Evolutionary conservation across 2,329 filamentous ascomycete genomes (phyloP).

Genomic region (Parastagonospora nodorum): DNA sequence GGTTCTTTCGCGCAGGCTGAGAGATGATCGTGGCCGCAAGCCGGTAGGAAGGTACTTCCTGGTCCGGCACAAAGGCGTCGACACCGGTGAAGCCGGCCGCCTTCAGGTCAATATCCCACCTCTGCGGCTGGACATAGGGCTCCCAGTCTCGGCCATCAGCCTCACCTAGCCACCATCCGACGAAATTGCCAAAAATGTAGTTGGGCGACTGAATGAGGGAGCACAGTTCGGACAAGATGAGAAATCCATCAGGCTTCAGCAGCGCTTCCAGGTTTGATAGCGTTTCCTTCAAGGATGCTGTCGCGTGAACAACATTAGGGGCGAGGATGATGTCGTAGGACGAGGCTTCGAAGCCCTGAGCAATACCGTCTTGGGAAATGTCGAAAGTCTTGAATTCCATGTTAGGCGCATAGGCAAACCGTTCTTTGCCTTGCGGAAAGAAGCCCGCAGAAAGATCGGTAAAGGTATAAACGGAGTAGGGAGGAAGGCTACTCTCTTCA

Average conservation of each 20-base stretch:
- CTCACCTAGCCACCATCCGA: slow-evolving; percentile 21
- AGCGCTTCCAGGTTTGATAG: slow-evolving; percentile 12
- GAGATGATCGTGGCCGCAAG: background rate
- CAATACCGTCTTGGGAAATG: background rate
- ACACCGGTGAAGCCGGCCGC: background rate
- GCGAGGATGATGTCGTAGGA: background rate
- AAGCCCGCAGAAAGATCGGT: background rate
- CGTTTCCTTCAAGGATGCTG: background rate
- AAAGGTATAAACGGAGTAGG: background rate
- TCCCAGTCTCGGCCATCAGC: background rate
- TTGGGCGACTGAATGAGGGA: background rate
- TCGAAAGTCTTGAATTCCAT: background rate
- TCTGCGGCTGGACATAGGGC: background rate
- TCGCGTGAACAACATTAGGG: background rate
- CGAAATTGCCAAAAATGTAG: slow-evolving; percentile 15
- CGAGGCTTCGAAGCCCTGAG: background rate
- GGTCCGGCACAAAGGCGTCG: background rate
- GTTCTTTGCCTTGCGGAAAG: background rate
- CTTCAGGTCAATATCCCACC: slow-evolving; percentile 23
- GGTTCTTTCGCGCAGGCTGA: no score
- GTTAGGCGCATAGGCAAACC: background rate
- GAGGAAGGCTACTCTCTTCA: background rate
- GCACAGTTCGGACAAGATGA: slow-evolving; percentile 16
- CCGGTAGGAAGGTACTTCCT: background rate
- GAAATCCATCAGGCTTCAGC: slow-evolving; percentile 21